Evolutionary conservation across 345 rosid genomes (phyloP).

Genomic region (Eucalyptus albens): DNA sequence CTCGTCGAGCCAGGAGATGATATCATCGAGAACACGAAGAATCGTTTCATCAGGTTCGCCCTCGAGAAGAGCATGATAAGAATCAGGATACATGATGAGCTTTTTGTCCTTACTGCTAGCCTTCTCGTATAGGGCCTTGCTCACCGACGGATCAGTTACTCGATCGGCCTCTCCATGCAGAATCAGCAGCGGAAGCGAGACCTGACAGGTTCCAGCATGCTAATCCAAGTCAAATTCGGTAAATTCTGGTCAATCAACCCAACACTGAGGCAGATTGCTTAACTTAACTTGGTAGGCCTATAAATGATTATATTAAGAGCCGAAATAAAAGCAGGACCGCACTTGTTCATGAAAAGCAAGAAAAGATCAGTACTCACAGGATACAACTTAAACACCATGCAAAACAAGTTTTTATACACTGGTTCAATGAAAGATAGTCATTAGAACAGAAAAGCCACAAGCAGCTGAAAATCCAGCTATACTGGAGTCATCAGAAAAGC

Average conservation of each 20-base stretch:
- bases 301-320: neutral
- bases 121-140: conserved; percentile 69
- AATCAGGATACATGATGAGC: conserved; percentile 48
- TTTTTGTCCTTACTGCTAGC: conserved; percentile 76
- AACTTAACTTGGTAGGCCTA: neutral
- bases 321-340: neutral
- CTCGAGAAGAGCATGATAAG: conserved; percentile 65
- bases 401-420: neutral
- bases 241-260: neutral
- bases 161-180: conserved; percentile 81
- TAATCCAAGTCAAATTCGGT: neutral
- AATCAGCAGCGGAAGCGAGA: conserved; percentile 68
- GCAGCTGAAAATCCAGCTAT: neutral
- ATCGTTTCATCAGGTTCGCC: conserved; percentile 90
- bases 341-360: neutral
- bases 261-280: neutral
- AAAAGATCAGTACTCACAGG: neutral
- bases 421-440: neutral
- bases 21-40: conserved; percentile 49
- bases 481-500: neutral
- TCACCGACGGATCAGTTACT: conserved; percentile 86
- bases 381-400: neutral
- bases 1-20: conserved; percentile 68
- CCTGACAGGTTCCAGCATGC: conserved; percentile 17
- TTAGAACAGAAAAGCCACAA: neutral